Evolutionary conservation across 352 stramenopile genomes (phyloP).

Genomic region (Pythium monospermum): DNA sequence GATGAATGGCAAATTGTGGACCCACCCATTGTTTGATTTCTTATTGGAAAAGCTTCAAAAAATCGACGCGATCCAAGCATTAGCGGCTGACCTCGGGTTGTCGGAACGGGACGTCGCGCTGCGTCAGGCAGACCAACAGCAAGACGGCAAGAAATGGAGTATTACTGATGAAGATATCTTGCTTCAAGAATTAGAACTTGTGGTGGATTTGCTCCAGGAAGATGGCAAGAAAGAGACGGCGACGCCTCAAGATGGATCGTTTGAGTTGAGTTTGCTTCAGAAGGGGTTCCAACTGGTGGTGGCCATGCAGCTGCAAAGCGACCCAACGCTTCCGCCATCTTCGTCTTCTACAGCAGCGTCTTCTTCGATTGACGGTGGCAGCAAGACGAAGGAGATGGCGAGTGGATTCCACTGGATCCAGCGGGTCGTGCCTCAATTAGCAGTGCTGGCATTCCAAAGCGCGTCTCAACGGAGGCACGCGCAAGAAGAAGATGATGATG

Average conservation of each 20-base stretch:
- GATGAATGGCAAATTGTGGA: constrained; percentile 27
- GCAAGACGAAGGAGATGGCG: not conserved
- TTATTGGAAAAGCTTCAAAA: constrained; percentile 41
- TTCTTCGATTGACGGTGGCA: not conserved
- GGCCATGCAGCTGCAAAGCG: constrained; percentile 16
- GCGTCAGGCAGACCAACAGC: constrained; percentile 29
- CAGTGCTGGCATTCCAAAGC: not conserved
- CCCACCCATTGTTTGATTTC: constrained; percentile 43
- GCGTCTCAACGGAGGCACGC: no score
- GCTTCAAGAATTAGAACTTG: constrained; percentile 58
- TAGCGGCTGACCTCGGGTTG: constrained; percentile 58
- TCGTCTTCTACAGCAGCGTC: constrained; percentile 9
- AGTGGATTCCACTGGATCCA: not conserved
- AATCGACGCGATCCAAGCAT: constrained; percentile 46
- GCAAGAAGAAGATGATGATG: not conserved
- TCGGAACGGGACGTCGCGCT: constrained; percentile 55
- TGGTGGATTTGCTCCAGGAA: constrained; percentile 58
- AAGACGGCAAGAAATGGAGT: constrained; percentile 18
- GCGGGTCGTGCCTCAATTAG: not conserved
- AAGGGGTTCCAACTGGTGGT: constrained; percentile 48
- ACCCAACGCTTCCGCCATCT: constrained; percentile 3
- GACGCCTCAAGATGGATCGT: constrained; percentile 26
- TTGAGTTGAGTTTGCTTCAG: constrained; percentile 54
- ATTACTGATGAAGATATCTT: constrained; percentile 37
- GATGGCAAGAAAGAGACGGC: constrained; percentile 39